These are phyloP conservation scores for Aeschynomene evenia DNA, from an alignment of 306 rosid species.

Conservation along the genomic window DNA sequence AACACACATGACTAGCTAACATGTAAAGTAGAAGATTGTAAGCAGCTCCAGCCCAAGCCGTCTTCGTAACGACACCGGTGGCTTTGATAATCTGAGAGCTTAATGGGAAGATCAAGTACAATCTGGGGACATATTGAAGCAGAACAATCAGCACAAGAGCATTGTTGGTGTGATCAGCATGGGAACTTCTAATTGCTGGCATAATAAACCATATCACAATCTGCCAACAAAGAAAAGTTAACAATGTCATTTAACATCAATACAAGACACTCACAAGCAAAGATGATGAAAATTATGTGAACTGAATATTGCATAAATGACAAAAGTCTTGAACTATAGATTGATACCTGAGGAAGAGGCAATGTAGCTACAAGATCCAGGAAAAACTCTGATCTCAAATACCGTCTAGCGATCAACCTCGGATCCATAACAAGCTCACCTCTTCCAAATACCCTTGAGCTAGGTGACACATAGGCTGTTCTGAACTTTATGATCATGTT, in stretches of 20 bases:
- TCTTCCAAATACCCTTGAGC: constrained; percentile 84
- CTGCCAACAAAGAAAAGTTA: constrained; percentile 46
- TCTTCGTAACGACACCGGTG: constrained; percentile 82
- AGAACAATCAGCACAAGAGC: constrained; percentile 77
- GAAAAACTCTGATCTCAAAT: constrained; percentile 69
- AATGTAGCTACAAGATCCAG: constrained; percentile 73
- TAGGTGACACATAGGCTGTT: constrained; percentile 76
- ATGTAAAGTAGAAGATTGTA: constrained; percentile 86
- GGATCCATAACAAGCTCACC: constrained; percentile 92
- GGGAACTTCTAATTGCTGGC: constrained; percentile 79
- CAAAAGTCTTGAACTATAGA: neutral
- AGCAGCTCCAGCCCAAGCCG: constrained; percentile 99
- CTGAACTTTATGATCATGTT: constrained; percentile 75
- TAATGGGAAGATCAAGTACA: constrained; percentile 80
- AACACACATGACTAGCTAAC: constrained; percentile 92
- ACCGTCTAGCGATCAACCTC: constrained; percentile 55
- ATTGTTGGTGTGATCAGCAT: constrained; percentile 70
- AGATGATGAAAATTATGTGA: neutral
- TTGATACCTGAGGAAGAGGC: constrained; percentile 93
- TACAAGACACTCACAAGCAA: neutral
- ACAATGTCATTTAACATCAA: constrained; percentile 26
- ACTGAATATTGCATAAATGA: neutral
- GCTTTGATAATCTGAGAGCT: constrained; percentile 89
- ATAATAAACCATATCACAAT: constrained; percentile 84
- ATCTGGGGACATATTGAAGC: constrained; percentile 80